Conservation (phyloP, 139 green algal genomes). For the Zygnema cylindricum region DNA sequence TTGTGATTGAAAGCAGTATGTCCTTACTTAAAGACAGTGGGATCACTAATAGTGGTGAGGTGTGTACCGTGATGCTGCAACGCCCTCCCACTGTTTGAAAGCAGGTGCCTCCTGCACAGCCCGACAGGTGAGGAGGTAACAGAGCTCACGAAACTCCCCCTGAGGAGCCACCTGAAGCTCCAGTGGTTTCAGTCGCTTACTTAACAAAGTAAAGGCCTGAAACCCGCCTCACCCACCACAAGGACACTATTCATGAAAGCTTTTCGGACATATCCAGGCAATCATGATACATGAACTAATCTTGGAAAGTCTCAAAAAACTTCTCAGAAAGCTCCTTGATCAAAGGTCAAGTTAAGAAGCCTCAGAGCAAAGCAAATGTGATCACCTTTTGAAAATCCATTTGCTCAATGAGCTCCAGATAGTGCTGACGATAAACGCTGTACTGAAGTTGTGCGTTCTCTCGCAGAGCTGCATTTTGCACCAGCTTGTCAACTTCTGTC, state of each 20-base stretch:
- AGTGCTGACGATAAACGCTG: slow-evolving; percentile 22
- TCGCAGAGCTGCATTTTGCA: background rate
- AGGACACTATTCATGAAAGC: too few species aligned
- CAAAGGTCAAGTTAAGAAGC: too few species aligned
- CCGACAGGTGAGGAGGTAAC: slow-evolving; percentile 52
- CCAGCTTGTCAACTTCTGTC: slow-evolving; percentile 33
- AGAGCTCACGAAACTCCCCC: slow-evolving; percentile 39
- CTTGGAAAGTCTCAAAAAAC: too few species aligned
- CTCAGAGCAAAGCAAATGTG: too few species aligned
- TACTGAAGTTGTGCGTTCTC: slow-evolving; percentile 18
- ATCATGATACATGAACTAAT: too few species aligned
- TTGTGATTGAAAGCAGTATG: too few species aligned
- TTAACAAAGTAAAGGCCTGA: slow-evolving; percentile 42
- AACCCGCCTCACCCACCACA: background rate
- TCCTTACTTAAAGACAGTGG: too few species aligned
- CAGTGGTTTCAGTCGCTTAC: slow-evolving; percentile 42
- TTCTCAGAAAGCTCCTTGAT: too few species aligned
- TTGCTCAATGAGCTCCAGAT: slow-evolving; percentile 39
- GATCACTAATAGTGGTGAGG: too few species aligned
- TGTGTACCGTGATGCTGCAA: slow-evolving; percentile 33
- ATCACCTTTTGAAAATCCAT: slow-evolving; percentile 30
- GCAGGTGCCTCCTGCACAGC: slow-evolving; percentile 36
- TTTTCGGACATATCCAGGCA: too few species aligned
- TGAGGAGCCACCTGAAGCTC: background rate
- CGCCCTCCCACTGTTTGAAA: slow-evolving; percentile 52